Conservation (phyloP, 108 stramenopile genomes). For the Pseudonitzschia multiseries region DNA sequence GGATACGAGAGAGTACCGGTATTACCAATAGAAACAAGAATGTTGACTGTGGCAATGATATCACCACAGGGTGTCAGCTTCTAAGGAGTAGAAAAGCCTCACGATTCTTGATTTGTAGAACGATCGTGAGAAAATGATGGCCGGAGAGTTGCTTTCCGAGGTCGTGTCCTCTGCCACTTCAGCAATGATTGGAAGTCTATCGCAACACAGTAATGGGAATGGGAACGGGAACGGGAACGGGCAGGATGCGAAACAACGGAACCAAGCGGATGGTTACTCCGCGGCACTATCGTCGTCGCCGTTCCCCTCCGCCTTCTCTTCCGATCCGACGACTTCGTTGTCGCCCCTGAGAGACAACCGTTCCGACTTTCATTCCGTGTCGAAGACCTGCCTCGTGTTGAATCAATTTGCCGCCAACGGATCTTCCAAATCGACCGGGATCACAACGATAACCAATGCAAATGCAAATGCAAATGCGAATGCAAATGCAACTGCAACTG, state of each 20-base stretch:
- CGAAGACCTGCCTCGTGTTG: slow-evolving; percentile 44
- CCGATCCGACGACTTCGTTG: slow-evolving; percentile 20
- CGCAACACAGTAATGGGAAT: too few relatives aligned
- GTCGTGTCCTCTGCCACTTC: neutral
- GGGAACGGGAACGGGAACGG: neutral
- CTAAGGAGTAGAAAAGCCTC: too few relatives aligned
- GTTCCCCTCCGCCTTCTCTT: neutral
- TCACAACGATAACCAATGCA: too few relatives aligned
- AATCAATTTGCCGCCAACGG: slow-evolving; percentile 46
- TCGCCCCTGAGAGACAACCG: slow-evolving; percentile 43
- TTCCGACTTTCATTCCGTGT: slow-evolving; percentile 35
- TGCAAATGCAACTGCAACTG: too few relatives aligned
- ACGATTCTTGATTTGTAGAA: neutral
- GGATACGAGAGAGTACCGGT: too few relatives aligned
- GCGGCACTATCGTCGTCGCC: neutral
- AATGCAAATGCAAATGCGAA: too few relatives aligned
- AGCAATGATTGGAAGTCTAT: neutral
- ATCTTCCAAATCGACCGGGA: slow-evolving; percentile 24
- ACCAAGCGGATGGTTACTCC: neutral
- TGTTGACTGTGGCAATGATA: too few relatives aligned
- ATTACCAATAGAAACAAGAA: too few relatives aligned
- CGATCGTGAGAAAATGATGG: neutral
- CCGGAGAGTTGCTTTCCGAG: neutral
- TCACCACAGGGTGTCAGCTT: too few relatives aligned
- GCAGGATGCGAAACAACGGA: neutral